These are phyloP conservation scores for Hebeloma cylindrosporum DNA, from an alignment of 768 basidiomycete genomes.

Conservation along the genomic window DNA sequence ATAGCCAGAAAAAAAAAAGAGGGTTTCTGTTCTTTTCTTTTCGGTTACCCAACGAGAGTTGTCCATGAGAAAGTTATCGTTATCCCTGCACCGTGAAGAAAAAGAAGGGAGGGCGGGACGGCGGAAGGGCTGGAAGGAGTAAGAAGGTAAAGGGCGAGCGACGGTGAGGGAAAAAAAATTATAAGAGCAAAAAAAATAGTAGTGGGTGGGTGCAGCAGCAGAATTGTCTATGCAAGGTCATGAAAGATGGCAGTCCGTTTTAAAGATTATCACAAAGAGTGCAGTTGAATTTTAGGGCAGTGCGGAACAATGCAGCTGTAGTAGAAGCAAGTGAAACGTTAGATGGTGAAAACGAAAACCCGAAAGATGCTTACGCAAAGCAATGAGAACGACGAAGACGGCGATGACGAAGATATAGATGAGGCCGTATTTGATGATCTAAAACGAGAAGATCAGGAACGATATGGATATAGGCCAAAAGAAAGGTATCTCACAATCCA, in stretches of 20 bases:
- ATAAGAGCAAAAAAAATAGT: background rate
- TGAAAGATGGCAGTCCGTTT: constrained; percentile 43
- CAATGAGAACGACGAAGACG: constrained; percentile 74
- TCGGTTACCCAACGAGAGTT: constrained; percentile 26
- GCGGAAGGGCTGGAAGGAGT: constrained; percentile 28
- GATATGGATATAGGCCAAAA: constrained; percentile 2
- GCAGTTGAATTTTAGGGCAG: constrained; percentile 60
- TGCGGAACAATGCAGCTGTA: constrained; percentile 62
- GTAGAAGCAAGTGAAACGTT: constrained; percentile 10
- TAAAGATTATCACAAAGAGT: constrained; percentile 67
- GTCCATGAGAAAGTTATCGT: constrained; percentile 40
- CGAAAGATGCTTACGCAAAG: constrained; percentile 58
- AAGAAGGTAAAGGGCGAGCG: constrained; percentile 23
- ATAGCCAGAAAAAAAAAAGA: too few species aligned
- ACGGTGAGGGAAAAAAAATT: background rate
- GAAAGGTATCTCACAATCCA: constrained; percentile 66
- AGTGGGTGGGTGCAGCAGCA: constrained; percentile 22
- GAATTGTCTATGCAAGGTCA: constrained; percentile 34
- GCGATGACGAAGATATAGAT: constrained; percentile 70
- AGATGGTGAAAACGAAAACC: constrained; percentile 7
- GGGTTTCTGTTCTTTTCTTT: too few species aligned
- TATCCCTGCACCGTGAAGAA: too few species aligned
- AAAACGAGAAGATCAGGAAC: constrained; percentile 15
- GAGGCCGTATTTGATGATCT: constrained; percentile 84
- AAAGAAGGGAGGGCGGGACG: too few species aligned